These are phyloP conservation scores for Wallacemonas sp. DNA, from an alignment of 208 protist genomes.

Conservation along the genomic window DNA sequence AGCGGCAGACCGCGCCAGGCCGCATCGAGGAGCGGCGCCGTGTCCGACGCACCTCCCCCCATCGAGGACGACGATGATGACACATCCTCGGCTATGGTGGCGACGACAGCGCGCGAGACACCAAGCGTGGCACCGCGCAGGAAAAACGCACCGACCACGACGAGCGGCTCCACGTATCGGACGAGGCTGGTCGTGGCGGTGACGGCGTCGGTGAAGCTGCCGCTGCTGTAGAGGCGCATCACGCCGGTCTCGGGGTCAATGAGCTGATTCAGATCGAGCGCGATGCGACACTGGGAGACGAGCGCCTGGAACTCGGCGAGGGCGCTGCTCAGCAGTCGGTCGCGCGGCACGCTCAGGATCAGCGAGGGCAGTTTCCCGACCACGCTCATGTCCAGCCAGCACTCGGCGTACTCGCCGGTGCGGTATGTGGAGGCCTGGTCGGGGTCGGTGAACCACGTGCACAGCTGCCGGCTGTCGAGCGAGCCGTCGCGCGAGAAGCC, in stretches of 20 bases:
- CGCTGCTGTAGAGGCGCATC: conserved; percentile 52
- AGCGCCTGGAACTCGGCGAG: conserved; percentile 7
- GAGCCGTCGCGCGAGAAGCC: background rate
- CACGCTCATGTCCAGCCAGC: conserved; percentile 4
- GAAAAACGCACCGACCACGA: conserved; percentile 53
- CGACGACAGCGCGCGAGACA: conserved; percentile 27
- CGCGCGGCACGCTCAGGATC: conserved; percentile 30
- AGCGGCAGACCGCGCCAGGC: conserved; percentile 25
- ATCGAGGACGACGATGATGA: background rate
- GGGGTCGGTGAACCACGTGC: conserved; percentile 25
- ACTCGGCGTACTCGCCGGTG: conserved; percentile 32
- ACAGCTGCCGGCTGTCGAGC: conserved; percentile 5
- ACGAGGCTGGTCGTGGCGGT: background rate
- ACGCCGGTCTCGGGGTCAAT: conserved; percentile 11
- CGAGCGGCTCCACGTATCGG: conserved; percentile 27
- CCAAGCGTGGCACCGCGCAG: conserved; percentile 45
- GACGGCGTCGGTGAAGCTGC: conserved; percentile 35
- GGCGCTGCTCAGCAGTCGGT: conserved; percentile 1
- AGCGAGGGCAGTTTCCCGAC: conserved; percentile 35
- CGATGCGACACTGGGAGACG: conserved; percentile 20
- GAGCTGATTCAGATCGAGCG: conserved; percentile 38
- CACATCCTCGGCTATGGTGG: background rate
- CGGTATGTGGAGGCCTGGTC: conserved; percentile 24
- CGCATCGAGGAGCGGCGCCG: no score
- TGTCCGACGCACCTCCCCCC: no score